Evolutionary conservation across 306 rosid species (phyloP), one percentile per base, ranked within the genome.

Genomic region (Ceratonia siliqua): DNA sequence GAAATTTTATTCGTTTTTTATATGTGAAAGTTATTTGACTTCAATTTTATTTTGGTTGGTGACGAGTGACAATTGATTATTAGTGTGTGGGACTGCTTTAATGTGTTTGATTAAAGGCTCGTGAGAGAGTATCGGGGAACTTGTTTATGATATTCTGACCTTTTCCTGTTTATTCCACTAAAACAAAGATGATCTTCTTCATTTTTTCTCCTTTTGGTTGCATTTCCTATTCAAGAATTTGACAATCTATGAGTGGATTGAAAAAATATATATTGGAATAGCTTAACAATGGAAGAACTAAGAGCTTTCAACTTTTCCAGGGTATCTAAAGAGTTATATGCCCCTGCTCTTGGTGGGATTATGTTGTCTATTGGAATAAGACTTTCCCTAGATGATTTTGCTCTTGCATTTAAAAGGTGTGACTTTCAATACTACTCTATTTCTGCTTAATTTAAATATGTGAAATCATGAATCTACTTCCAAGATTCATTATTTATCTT

Each of bases 311-410:
- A 79, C 77, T 82, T 81, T 67, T 83, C 24, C 85, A 94, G 99
- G 99, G 99, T 94, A 55, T 87, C 97, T 30, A 94, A 94, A 83
- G 97, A 92, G 36, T 81, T 94, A 36, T 94, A 94, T 79, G 93
- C 99, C 38, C 99, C 97, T 73, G 93, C 99, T 53, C 97, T 94
- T 86, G 99, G 99, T 80, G 99, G 99, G 85, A 94, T 94, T 75
- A 94, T 94, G 99, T 79, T 94, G 62, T 94, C 99, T 33, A 92
- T 94, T 86, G 97, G 99, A 70, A 87, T 94, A 79, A 81, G 74
- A 79, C 96, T 94, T 70, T 94, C 99, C 39, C 1, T 90, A 2
- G 88, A 94, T 20, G 97, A 94, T 85, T 88, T 94, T 72, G 95
- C 99, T 73, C 89, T 94, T 79, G 99, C 99, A 53, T 74, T 90